Base-by-base conservation (phyloP, 306 rosid genomes). In the Abrus pulchellus region DNA sequence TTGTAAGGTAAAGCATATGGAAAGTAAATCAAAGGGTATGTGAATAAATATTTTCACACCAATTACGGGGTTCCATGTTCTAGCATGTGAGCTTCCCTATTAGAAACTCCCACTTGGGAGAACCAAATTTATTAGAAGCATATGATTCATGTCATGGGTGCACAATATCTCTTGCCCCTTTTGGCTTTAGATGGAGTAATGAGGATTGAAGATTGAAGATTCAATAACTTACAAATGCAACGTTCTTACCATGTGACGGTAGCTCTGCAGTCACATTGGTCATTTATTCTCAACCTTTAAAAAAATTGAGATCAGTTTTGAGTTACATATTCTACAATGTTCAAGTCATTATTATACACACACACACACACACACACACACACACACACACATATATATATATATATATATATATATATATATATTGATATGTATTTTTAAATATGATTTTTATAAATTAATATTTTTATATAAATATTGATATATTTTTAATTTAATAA, bases 21-120 rank as follows among this genome's bases (percentile, higher is more conserved):
- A 41, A 28, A 56, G 13, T 64, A 64, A 66, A 61, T 0, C 10
- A 27, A 40, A 9, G 12, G 48, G 6, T n/a, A 27, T 9, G 0
- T 40, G 9, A 20, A 20, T 20, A 20, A 20, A 20, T 20, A 20
- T 20, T 20, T 20, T 20, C 36, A 45, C 50, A 9, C 28, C 10
- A 29, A 61, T 45, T 45, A 38, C 33, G 80, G 71, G 20, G 48
- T 36, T 67, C n/a, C 71, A 45, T 60, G 70, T 75, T 47, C 61
- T 8, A 30, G 11, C 70, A 75, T 75, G 71, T 75, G 79, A 28
- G 6, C 45, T 74, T 74, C 29, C 41, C 29, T 28, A 41, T 67
- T 44, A 32, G 30, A 38, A n/a, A 36, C 34, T 36, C 29, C 56
- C 68, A 74, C 68, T 28, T 44, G 61, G 28, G 34, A 8, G 38